Evolutionary conservation across 108 stramenopile genomes (phyloP), one percentile per base, ranked within the genome.

Genomic region (Nitzschia sp.): DNA sequence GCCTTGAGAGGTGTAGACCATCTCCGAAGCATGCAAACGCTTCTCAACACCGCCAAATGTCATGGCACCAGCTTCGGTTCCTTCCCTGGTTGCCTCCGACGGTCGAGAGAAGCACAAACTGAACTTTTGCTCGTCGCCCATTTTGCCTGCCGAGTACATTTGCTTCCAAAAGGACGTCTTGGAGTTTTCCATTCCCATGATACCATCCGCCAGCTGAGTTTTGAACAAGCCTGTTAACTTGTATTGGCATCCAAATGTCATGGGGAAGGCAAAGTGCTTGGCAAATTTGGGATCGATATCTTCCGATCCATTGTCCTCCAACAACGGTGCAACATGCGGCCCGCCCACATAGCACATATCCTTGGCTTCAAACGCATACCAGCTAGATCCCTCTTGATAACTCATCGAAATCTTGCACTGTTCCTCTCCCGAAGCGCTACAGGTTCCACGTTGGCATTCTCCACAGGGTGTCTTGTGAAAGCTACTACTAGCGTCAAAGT

Each of bases 171-270:
- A 88, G 2, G 84, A 35, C 8, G 63, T 63, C 11, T 69, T 26
- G 1, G 75, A 75, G 53, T 81, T 79, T 53, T 82, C 88, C 88
- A 94, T 89, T 4, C 93, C 93, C 96, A 97, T 96, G 70, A 98
- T 98, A 0, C 98, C 98, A 69, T 97, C 95, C 27, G 95, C 98
- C 21, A 97, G 77, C 68, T 98, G 98, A 4, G 96, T 97, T 52
- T 85, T 80, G 80, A 98, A 98, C 28, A 98, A 78, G 2, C 97
- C 97, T 0, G 96, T 96, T 33, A 96, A 77, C 19, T 68, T 71
- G 27, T 75, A 81, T 71, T 97, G 97, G 73, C 98, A 98, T 8
- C 97, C 98, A 85, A 98, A 98, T n/a, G 69, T 64, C 48, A 98
- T 63, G 4, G 65, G 75, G 68, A 93, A 90, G 3, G 75, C 68